Conservation (phyloP, 1,284 basidiomycete genomes). For the Fistulina hepatica region DNA sequence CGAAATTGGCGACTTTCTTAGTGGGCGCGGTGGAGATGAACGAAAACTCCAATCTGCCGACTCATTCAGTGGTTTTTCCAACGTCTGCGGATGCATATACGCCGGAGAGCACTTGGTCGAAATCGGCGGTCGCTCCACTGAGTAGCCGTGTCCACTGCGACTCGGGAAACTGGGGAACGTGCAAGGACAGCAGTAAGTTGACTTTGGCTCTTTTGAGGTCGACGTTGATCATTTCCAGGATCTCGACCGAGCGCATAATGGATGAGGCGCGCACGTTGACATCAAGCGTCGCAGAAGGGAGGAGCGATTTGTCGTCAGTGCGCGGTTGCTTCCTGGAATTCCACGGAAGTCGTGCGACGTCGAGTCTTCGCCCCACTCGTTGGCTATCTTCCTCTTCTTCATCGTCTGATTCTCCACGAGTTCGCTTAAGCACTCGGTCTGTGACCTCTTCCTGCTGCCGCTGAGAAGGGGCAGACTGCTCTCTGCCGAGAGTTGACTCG, state of each 20-base stretch:
- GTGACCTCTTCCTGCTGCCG: not conserved
- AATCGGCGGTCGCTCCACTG: conserved; percentile 10
- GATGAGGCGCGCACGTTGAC: too few species aligned
- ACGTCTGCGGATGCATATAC: conserved; percentile 13
- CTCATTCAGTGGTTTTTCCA: conserved; percentile 10
- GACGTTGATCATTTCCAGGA: too few species aligned
- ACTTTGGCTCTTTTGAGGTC: too few species aligned
- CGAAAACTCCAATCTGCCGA: conserved; percentile 15
- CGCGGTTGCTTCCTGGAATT: too few species aligned
- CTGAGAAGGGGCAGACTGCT: not conserved
- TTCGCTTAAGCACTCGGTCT: not conserved
- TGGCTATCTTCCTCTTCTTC: not conserved
- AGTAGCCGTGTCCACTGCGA: conserved; percentile 13
- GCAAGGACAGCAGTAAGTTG: too few species aligned
- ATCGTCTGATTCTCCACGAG: not conserved
- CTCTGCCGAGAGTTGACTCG: not conserved
- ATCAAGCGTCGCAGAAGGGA: too few species aligned
- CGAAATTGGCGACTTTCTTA: conserved; percentile 14
- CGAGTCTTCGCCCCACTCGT: not conserved
- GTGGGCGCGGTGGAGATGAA: conserved; percentile 12
- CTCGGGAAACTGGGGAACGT: conserved; percentile 10
- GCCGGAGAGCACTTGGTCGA: conserved; percentile 18
- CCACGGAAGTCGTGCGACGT: not conserved
- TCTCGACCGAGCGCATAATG: too few species aligned
- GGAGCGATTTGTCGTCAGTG: too few species aligned